Conservation (phyloP, 441 rosid genomes). For the Pelargonium citronellum region DNA sequence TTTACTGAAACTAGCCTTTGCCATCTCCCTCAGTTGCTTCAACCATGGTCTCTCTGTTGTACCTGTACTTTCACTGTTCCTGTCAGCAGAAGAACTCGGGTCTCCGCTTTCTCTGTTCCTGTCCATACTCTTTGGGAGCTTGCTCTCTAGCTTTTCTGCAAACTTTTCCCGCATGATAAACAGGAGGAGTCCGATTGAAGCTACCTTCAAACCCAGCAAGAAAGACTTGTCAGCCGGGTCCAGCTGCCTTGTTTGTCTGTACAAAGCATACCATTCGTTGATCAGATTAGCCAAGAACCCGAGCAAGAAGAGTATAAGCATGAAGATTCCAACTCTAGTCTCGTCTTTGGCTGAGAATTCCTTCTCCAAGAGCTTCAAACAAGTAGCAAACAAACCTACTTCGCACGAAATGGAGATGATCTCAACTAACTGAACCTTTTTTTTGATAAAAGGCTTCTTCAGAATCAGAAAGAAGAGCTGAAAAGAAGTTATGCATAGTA, state of each 20-base stretch:
- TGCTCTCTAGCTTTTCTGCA: slow-evolving; percentile 37
- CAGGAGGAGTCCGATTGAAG: slow-evolving; percentile 55
- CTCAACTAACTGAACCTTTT: slow-evolving; percentile 80
- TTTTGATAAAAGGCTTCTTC: slow-evolving; percentile 91
- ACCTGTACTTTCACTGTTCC: slow-evolving; percentile 51
- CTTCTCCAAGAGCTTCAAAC: slow-evolving; percentile 41
- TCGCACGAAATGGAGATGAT: slow-evolving; percentile 56
- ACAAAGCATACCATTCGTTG: slow-evolving; percentile 71
- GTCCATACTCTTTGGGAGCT: slow-evolving; percentile 31
- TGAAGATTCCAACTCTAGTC: slow-evolving; percentile 50
- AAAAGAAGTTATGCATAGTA: slow-evolving; percentile 61
- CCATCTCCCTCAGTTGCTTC: slow-evolving; percentile 72
- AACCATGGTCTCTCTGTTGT: slow-evolving; percentile 58
- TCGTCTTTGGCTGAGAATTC: slow-evolving; percentile 35
- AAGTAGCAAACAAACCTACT: slow-evolving; percentile 51
- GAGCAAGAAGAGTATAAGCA: slow-evolving; percentile 57
- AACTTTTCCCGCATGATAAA: slow-evolving; percentile 42
- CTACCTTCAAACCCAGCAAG: slow-evolving; percentile 52
- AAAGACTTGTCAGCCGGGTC: slow-evolving; percentile 47
- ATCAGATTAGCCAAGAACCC: slow-evolving; percentile 55
- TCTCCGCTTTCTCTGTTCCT: slow-evolving; percentile 37
- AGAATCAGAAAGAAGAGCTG: slow-evolving; percentile 83
- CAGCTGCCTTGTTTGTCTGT: slow-evolving; percentile 53
- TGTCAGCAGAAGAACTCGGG: slow-evolving; percentile 34
- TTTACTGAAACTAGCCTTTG: slow-evolving; percentile 65